Base-by-base conservation (phyloP, 139 green algal species). In the Chlorella ohadii region DNA sequence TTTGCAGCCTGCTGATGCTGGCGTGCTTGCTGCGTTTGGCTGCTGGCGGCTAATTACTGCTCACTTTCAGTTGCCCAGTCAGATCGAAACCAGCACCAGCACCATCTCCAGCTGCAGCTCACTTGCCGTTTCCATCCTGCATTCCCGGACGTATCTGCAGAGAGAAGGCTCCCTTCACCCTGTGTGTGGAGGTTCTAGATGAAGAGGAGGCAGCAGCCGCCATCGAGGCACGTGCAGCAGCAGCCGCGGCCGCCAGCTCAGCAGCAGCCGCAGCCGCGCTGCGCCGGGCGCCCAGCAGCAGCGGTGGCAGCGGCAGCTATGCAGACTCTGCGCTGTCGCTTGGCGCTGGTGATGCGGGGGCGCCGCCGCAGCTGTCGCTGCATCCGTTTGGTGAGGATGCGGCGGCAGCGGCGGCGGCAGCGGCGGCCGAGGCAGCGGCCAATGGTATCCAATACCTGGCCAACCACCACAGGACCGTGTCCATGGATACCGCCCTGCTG, bases 151-250 rank as follows among this genome's bases (percentile, higher is more conserved):
- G 19, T 27, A 36, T 51, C 9, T 84, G 83, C 83, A 89, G 87
- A 22, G 91, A 94, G 56, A 94, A 95, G 87, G 95, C 94, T 13
- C 95, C 95, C 0, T 98, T 98, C 88, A 92, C 97, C 59, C 67
- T 98, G 13, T 91, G 88, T 51, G 71, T 97, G 1, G 95, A 98
- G 78, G 94, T 97, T 22, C 83, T 97, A 31, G 87, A 91, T 59
- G 83, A 87, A 44, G 84, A 86, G 51, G 79, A 74, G 15, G 77
- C 41, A 13, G 64, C 73, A 27, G 78, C 71, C 9, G 66, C 27
- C 1, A 41, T 65, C 27, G 61, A 83, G 27, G 61, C 41, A 5
- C 51, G 73, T 0, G n/a, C 27, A 59, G 82, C 84, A 72, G 79
- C 56, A 44, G 36, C 51, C 9, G 38, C 55, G 38, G 84, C 78